Evolutionary conservation across 2,329 filamentous ascomycete genomes (phyloP).

Genomic region (Talaromyces marneffei): DNA sequence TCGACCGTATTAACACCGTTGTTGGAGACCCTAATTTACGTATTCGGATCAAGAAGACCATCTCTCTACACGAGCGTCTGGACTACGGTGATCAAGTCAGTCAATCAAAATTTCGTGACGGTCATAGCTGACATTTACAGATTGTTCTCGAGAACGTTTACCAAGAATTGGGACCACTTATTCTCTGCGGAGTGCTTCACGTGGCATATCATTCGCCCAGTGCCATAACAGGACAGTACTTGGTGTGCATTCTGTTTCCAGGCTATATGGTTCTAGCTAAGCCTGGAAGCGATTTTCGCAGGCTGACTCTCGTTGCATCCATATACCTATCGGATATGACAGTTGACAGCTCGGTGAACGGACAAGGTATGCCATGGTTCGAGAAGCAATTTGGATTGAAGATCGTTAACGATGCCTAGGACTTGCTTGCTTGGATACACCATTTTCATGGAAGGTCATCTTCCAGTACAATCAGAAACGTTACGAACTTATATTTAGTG

Average conservation of each 20-base stretch:
- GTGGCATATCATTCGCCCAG: constrained; percentile 71
- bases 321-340: constrained; percentile 52
- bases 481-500: constrained; percentile 81
- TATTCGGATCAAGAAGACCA: constrained; percentile 69
- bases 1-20: constrained; percentile 75
- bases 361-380: constrained; percentile 29
- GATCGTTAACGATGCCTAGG: constrained; percentile 47
- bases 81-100: constrained; percentile 66
- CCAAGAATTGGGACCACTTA: constrained; percentile 71
- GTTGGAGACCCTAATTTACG: constrained; percentile 68
- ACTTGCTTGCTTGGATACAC: constrained; percentile 77
- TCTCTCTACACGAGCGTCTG: constrained; percentile 76
- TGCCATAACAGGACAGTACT: constrained; percentile 68
- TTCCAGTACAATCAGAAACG: constrained; percentile 72
- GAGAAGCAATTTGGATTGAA: neutral
- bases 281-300: constrained; percentile 56
- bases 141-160: constrained; percentile 51
- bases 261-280: constrained; percentile 72
- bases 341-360: constrained; percentile 31
- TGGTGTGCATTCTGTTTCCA: constrained; percentile 79
- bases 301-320: constrained; percentile 69
- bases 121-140: constrained; percentile 17
- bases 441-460: constrained; percentile 85
- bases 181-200: constrained; percentile 76
- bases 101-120: neutral